These are phyloP conservation scores for Cercospora sojina DNA, from an alignment of 2,329 filamentous ascomycete species.

Conservation along the genomic window DNA sequence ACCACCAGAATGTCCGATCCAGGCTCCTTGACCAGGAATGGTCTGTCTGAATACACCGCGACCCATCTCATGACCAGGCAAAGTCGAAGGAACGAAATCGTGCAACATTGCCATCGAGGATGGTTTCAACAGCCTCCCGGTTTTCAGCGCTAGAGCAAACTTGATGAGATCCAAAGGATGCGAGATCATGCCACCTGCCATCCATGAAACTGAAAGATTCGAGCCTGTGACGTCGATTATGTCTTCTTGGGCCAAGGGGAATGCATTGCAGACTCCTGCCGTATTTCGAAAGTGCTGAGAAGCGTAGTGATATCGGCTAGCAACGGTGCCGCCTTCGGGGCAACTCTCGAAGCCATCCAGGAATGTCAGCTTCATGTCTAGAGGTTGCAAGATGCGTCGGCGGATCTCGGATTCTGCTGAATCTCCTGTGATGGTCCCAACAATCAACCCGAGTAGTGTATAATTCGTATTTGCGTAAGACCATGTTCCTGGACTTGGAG, in stretches of 20 bases:
- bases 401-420: neutral
- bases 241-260: neutral
- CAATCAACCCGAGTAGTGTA: constrained; percentile 13
- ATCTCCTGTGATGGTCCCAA: neutral
- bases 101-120: neutral
- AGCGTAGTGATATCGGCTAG: neutral
- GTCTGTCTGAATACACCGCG: neutral
- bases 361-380: neutral
- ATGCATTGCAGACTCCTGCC: neutral
- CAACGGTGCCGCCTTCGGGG: neutral
- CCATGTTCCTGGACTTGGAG: constrained; percentile 8
- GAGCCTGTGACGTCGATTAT: constrained; percentile 12
- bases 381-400: neutral
- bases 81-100: neutral
- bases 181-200: constrained; percentile 17
- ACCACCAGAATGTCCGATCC: constrained; percentile 16
- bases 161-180: constrained; percentile 6
- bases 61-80: neutral
- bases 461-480: constrained; percentile 18
- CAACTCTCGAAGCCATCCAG: neutral
- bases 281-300: neutral
- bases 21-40: neutral
- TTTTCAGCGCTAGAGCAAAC: constrained; percentile 1
- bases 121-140: neutral
- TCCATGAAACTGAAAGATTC: constrained; percentile 18